These are phyloP conservation scores for Craspedostauros australis DNA, from an alignment of 108 stramenopile genomes.

Conservation along the genomic window DNA sequence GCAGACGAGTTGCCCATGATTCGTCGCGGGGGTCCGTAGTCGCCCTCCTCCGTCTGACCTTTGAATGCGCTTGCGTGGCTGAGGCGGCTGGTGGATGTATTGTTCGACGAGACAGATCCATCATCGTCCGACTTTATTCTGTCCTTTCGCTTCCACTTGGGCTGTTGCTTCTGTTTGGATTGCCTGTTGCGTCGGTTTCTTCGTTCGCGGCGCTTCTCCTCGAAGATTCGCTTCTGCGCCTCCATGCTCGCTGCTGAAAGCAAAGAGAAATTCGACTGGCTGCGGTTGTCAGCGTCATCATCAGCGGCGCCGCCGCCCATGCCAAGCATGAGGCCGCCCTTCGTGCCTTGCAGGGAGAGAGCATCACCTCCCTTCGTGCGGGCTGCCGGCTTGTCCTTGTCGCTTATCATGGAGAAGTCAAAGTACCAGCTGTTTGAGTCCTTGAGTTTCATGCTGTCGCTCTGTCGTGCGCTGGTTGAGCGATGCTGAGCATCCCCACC, in stretches of 20 bases:
- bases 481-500: background rate
- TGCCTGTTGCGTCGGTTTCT: slow-evolving; percentile 1
- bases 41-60: too few relatives aligned
- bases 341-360: too few relatives aligned
- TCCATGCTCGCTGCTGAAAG: slow-evolving; percentile 12
- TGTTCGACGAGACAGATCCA: too few relatives aligned
- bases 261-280: slow-evolving; percentile 19
- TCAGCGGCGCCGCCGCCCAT: background rate
- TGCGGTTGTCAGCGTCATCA: slow-evolving; percentile 8
- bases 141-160: too few relatives aligned
- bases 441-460: slow-evolving; percentile 1
- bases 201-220: slow-evolving; percentile 4
- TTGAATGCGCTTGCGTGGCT: too few relatives aligned
- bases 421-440: slow-evolving; percentile 20
- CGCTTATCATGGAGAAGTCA: slow-evolving; percentile 11
- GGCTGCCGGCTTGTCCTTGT: background rate
- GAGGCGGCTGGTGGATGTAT: too few relatives aligned
- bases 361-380: too few relatives aligned
- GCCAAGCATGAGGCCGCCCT: background rate
- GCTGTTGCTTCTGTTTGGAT: too few relatives aligned
- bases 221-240: slow-evolving; percentile 11
- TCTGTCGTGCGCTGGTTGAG: too few relatives aligned
- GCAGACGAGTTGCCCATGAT: too few relatives aligned
- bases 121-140: too few relatives aligned
- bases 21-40: too few relatives aligned